Conservation (phyloP, 2,329 filamentous ascomycete species). For the Aspergillus fructus region DNA sequence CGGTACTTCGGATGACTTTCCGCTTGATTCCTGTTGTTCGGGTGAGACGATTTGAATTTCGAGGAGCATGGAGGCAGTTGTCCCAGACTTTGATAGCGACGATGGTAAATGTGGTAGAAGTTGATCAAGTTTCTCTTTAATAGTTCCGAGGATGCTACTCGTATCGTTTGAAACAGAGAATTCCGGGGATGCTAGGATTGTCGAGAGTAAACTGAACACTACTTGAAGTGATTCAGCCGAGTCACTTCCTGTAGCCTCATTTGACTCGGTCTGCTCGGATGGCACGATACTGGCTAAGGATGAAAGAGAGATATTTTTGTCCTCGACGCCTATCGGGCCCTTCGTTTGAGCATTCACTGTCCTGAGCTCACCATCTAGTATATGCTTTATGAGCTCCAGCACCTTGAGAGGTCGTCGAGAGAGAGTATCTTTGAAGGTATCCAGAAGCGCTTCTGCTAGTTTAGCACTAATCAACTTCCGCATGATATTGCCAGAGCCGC, state of each 20-base stretch:
- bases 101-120: constrained; percentile 34
- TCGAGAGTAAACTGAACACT: constrained; percentile 44
- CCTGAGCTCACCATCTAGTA: constrained; percentile 39
- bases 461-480: constrained; percentile 42
- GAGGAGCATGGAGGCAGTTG: constrained; percentile 43
- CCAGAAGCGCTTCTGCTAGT: constrained; percentile 41
- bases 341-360: constrained; percentile 12
- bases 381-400: constrained; percentile 42
- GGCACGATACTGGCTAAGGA: constrained; percentile 37
- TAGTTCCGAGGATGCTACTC: constrained; percentile 27
- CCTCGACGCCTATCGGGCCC: constrained; percentile 2
- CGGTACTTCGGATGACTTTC: constrained; percentile 25
- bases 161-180: constrained; percentile 35
- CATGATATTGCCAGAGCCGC: constrained; percentile 29
- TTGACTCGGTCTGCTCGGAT: constrained; percentile 18
- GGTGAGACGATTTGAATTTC: constrained; percentile 39
- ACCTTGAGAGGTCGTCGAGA: constrained; percentile 41
- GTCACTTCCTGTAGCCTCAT: constrained; percentile 21
- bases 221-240: constrained; percentile 38
- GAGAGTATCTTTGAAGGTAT: constrained; percentile 43
- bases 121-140: constrained; percentile 38
- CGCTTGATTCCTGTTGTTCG: constrained; percentile 21
- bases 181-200: constrained; percentile 42
- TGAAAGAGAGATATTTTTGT: constrained; percentile 31
- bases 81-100: constrained; percentile 37